Evolutionary conservation across 305 asterid species (phyloP), one percentile per base, ranked within the genome.

Genomic region (Solanum chacoense): DNA sequence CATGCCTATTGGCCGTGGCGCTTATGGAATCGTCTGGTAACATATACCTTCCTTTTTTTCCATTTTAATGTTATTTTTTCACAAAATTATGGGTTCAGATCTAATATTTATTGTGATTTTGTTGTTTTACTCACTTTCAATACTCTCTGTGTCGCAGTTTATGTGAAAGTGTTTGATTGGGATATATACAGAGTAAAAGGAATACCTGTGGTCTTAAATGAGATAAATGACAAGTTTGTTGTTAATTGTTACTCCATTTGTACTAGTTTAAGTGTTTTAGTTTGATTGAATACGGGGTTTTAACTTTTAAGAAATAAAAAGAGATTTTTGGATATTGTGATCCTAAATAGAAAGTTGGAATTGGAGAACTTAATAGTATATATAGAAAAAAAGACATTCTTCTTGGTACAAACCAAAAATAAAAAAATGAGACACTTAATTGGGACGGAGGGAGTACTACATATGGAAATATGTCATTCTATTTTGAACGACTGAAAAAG

Each of bases 1-100:
- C 88, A 92, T 93, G 93, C 97, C 98, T 40, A 93, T 96, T 87
- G 98, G 98, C 50, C 98, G 98, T 72, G 98, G 98, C 13, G 98
- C 98, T 78, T 96, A 96, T 73, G 99, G 99, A 89, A 94, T 96
- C 42, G 98, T 96, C 87, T 96, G 99, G 99, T 96, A 91, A 71
- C 14, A 26, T 11, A 11, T 69, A 28, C 28, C 8, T 9, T 63
- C 22, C 65, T 42, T 40, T 35, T 32, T 77, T 14, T 0, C 45
- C 45, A 10, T 42, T 42, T 42, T 42, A 12, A 5, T 45, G 8
- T 45, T 13, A 0, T 12, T 45, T 45, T 45, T 8, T 32, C 11
- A 22, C 6, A 34, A 18, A 34, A 2, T 75, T 34, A 20, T 76
- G 10, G 29, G 5, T 76, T 35, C 80, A 22, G 20, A 76, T 76